Evolutionary conservation across 768 basidiomycete genomes (phyloP), one percentile per base, ranked within the genome.

Genomic region (Hericium coralloides): DNA sequence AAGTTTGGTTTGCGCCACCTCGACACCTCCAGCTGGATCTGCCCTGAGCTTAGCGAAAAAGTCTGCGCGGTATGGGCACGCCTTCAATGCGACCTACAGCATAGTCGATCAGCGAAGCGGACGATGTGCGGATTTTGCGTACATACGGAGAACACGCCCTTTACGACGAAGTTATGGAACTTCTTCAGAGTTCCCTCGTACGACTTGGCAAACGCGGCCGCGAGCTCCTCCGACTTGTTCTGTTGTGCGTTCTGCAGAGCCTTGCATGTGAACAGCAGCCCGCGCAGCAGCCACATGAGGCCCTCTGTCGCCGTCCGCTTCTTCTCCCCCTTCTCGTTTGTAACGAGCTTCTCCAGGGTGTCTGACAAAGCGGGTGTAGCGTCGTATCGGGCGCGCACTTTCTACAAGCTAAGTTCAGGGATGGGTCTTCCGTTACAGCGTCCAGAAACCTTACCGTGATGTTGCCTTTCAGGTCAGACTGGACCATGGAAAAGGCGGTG

Each of bases 201-300:
- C 0, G 89, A 81, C 48, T 83, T 82, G 26, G 74, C 83, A 71
- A 99, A 99, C 18, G 88, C 88, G 0, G 61, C 72, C 2, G 81
- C 64, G 14, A 99, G 81, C 67, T 93, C 89, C 49, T 74, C 55
- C 1, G 67, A 66, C 48, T 80, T 74, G 70, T 95, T 80, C 3
- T 73, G 76, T 64, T 92, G 87, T 0, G 86, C 80, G 48, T 78
- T 73, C 60, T 87, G 79, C 23, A 99, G 81, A 0, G 89, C 89
- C 56, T 80, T 76, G 72, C 85, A 83, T 37, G 95, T 99, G 76
- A 99, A 99, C 26, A 83, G 81, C 53, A 95, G 81, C 2, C 93
- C 97, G 31, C 94, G 84, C 50, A 94, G 79, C 51, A 99, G 80
- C 97, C 97, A 99, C 72, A 98, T 73, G 55, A 98, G 79, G 15